Conservation (phyloP, 768 basidiomycete species). For the Tulasnella sp. region DNA sequence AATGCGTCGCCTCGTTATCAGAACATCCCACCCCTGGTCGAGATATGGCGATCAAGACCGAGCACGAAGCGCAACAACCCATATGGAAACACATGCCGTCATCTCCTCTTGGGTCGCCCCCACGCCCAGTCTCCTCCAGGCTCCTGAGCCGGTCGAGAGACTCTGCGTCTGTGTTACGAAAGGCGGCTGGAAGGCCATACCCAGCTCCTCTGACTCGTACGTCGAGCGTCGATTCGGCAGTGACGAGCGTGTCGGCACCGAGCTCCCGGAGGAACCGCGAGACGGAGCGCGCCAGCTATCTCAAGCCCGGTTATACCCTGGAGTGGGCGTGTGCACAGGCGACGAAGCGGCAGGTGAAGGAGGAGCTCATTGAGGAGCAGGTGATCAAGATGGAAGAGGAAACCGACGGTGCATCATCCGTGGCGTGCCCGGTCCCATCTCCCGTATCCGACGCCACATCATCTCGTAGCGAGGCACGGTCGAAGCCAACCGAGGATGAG, state of each 20-base stretch:
- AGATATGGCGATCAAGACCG: neutral
- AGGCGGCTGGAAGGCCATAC: constrained; percentile 4
- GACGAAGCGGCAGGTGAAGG: neutral
- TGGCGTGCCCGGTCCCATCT: no score
- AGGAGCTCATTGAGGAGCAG: neutral
- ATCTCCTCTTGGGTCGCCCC: constrained; percentile 9
- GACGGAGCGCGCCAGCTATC: constrained; percentile 1
- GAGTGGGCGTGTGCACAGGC: constrained; percentile 17
- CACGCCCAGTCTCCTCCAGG: neutral
- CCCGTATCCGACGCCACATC: no score
- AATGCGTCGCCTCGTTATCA: constrained; percentile 14
- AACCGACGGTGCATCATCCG: constrained; percentile 10
- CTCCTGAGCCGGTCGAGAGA: neutral
- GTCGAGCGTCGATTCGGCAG: constrained; percentile 11
- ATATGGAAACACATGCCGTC: constrained; percentile 15
- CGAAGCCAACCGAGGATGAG: neutral
- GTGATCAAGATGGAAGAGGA: neutral
- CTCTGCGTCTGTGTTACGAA: neutral
- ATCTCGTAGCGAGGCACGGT: no score
- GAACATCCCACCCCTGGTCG: constrained; percentile 9
- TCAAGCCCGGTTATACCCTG: constrained; percentile 11
- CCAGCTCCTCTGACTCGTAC: constrained; percentile 1
- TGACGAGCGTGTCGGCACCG: constrained; percentile 5
- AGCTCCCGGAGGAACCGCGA: constrained; percentile 1
- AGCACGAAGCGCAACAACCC: neutral